Evolutionary conservation across 164 flowering plant genomes (phyloP).

Genomic region (Aristolochia fimbriata): DNA sequence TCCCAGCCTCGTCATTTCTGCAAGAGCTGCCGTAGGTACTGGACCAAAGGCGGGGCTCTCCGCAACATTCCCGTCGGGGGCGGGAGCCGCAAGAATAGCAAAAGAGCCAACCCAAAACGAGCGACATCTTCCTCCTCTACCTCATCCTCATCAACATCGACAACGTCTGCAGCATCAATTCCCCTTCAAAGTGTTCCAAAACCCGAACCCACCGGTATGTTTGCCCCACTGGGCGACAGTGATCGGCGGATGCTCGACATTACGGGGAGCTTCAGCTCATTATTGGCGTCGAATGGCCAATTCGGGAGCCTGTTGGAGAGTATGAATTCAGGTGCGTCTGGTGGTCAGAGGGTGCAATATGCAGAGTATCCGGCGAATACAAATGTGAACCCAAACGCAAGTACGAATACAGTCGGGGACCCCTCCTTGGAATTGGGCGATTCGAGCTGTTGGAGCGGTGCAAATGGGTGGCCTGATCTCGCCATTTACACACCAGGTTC

Average conservation of each 20-base stretch:
- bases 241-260: constrained; percentile 29
- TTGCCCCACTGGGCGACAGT: constrained; percentile 12
- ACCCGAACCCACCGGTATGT: not conserved
- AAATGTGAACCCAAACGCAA: constrained; percentile 3
- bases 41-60: constrained; percentile 40
- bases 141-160: not conserved
- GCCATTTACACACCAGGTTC: constrained; percentile 68
- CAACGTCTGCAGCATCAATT: not conserved
- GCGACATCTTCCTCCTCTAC: constrained; percentile 12
- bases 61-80: constrained; percentile 90
- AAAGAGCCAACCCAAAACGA: constrained; percentile 14
- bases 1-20: constrained; percentile 34
- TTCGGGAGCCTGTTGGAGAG: constrained; percentile 27
- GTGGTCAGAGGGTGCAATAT: constrained; percentile 14
- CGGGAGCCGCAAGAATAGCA: constrained; percentile 33
- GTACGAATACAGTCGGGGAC: not conserved
- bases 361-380: constrained; percentile 17
- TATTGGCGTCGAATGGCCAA: constrained; percentile 32
- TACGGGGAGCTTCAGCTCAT: constrained; percentile 29
- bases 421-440: constrained; percentile 11
- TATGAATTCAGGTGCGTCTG: constrained; percentile 17
- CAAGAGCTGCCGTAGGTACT: constrained; percentile 26
- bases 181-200: constrained; percentile 9
- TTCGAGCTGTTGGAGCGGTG: constrained; percentile 29
- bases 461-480: constrained; percentile 69